These are phyloP conservation scores for Penicillium sp. DNA, from an alignment of 2,329 filamentous ascomycete genomes.

Conservation along the genomic window DNA sequence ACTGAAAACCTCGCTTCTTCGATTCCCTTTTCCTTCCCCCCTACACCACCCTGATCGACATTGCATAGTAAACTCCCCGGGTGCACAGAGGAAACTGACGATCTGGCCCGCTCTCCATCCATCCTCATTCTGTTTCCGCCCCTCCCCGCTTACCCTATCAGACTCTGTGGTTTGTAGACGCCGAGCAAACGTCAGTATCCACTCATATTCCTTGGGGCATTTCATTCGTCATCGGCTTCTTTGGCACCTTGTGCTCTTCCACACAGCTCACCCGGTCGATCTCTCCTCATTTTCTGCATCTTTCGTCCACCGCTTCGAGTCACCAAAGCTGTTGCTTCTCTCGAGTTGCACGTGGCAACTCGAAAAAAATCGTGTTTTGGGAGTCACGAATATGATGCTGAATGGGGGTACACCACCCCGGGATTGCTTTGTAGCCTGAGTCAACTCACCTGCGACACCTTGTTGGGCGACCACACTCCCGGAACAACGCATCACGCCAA, in stretches of 20 bases:
- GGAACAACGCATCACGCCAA: constrained; percentile 41
- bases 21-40: neutral
- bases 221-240: constrained; percentile 17
- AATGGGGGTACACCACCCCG: constrained; percentile 36
- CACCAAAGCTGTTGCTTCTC: neutral
- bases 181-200: constrained; percentile 30
- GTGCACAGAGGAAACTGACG: constrained; percentile 9
- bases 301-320: neutral
- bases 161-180: constrained; percentile 19
- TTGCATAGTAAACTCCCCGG: constrained; percentile 4
- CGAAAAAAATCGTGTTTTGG: neutral
- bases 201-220: constrained; percentile 9
- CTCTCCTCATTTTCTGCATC: constrained; percentile 1
- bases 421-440: constrained; percentile 40
- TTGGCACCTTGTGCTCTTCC: neutral
- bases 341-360: neutral
- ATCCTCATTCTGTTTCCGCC: constrained; percentile 1
- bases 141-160: constrained; percentile 13
- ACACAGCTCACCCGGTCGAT: neutral
- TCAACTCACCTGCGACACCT: constrained; percentile 33
- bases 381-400: constrained; percentile 34
- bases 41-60: constrained; percentile 1
- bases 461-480: constrained; percentile 33
- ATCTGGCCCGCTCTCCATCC: constrained; percentile 14
- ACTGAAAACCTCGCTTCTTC: neutral